A percentile compares a stretch with the other conserved stretches of the same genome.
Evolutionary conservation across 305 asterid genomes (phyloP).

Genomic region (Solanum hybrid): DNA sequence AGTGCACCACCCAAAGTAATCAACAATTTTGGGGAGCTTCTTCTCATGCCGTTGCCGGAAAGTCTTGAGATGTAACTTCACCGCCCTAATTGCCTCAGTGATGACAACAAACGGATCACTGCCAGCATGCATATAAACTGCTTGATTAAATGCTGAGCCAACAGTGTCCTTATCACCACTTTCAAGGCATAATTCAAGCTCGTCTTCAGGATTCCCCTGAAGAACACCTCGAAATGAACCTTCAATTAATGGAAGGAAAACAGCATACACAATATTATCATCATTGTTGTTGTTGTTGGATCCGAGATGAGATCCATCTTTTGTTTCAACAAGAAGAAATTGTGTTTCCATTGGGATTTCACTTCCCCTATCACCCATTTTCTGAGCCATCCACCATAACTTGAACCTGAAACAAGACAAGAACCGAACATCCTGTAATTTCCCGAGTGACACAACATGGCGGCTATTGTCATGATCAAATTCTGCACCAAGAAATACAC

Average conservation of each 20-base stretch:
- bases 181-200: slow-evolving; percentile 67
- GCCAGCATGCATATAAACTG: slow-evolving; percentile 56
- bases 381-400: slow-evolving; percentile 40
- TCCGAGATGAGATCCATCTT: slow-evolving; percentile 37
- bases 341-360: slow-evolving; percentile 85
- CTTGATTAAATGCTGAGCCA: slow-evolving; percentile 42
- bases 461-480: slow-evolving; percentile 51
- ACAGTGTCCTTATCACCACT: slow-evolving; percentile 54
- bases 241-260: slow-evolving; percentile 67
- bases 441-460: slow-evolving; percentile 63
- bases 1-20: slow-evolving; percentile 91
- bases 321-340: slow-evolving; percentile 59
- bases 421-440: slow-evolving; percentile 56
- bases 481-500: slow-evolving; percentile 64
- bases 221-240: slow-evolving; percentile 74
- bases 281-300: slow-evolving; percentile 29
- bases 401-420: slow-evolving; percentile 39
- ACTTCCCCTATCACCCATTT: slow-evolving; percentile 70
- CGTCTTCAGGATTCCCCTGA: slow-evolving; percentile 59
- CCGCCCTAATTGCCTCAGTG: slow-evolving; percentile 50
- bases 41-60: slow-evolving; percentile 66
- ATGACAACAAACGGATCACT: slow-evolving; percentile 59
- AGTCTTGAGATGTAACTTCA: slow-evolving; percentile 53
- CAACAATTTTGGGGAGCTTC: slow-evolving; percentile 64
- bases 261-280: slow-evolving; percentile 38